Base-by-base conservation (phyloP, 2,329 filamentous ascomycete genomes). In the Mycosphaerella sp. region DNA sequence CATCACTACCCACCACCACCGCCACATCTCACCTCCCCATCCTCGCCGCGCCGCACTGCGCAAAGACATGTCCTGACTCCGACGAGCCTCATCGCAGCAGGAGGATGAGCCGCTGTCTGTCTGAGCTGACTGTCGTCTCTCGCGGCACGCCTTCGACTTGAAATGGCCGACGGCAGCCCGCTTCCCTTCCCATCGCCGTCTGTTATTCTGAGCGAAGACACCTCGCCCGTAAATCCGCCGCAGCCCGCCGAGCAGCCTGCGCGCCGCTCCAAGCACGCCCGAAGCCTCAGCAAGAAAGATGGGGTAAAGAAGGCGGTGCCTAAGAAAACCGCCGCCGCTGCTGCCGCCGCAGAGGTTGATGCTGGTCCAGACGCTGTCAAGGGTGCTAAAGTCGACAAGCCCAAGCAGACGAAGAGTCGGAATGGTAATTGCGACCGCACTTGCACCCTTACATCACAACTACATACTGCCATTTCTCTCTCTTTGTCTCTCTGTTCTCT, bases 391-490 rank as follows among this genome's bases (percentile, higher is more conserved):
- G 67, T 76, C 51, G 71, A 71, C 42, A 87, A 85, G 66, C 80
- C 82, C 31, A 88, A 87, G 66, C 84, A 87, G 71, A 85, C 83
- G 56, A 88, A 88, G 70, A 87, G 84, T 72, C 82, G 85, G 62
- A 87, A 87, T 74, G 85, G 84, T 87, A 81, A 64, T 78, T 72
- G 49, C 45, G 26, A 29, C 26, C 26, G 6, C 26, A 29, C 26
- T 29, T 38, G 45, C 48, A 48, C 54, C 48, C 48, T 43, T 42
- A 53, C 55, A 49, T 45, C 26, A 31, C 34, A 34, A 51, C 48
- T 21, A 50, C 44, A 45, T 29, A 32, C 32, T 44, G 26, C 26
- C 26, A 4, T 29, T 29, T 29, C 26, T 29, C 26, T 29, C 26
- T 26, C 26, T 7, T 6, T 29, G 1, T 29, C 26, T 29, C 26